A percentile compares a stretch with the other conserved stretches of the same genome.
Evolutionary conservation across 2,329 filamentous ascomycete genomes (phyloP).

Genomic region (Monosporascus sp.): DNA sequence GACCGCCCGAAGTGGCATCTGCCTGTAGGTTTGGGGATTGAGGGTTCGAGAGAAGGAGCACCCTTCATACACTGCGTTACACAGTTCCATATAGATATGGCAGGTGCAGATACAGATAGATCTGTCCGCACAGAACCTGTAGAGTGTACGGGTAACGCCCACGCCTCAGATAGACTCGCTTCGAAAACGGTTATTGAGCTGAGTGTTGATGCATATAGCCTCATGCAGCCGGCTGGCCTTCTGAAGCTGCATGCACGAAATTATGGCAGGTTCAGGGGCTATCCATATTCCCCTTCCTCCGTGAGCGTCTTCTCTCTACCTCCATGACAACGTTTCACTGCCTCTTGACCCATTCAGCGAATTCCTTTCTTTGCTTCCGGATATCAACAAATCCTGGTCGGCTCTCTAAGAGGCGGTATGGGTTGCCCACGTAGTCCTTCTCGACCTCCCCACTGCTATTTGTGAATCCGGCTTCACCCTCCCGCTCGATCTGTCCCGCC

Average conservation of each 20-base stretch:
- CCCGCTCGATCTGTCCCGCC: conserved; percentile 77
- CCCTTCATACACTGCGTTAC: no score
- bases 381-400: conserved; percentile 85
- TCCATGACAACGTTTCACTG: conserved; percentile 8
- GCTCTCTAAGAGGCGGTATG: conserved; percentile 73
- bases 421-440: conserved; percentile 68
- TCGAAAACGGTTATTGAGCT: no score
- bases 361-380: conserved; percentile 72
- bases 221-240: not conserved
- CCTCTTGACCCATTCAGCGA: conserved; percentile 64
- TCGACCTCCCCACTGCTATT: conserved; percentile 59
- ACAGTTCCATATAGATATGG: no score
- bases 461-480: conserved; percentile 58
- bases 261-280: not conserved
- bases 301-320: not conserved
- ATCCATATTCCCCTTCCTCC: not conserved
- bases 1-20: no score
- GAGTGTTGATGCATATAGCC: no score
- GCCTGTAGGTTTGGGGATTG: no score
- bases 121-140: no score
- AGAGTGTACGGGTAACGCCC: no score
- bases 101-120: no score
- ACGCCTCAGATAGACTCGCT: no score
- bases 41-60: no score
- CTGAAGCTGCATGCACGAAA: not conserved